phyloP scores from a whole-genome alignment of 768 basidiomycete species.

The Lentinula guzmanii region DNA sequence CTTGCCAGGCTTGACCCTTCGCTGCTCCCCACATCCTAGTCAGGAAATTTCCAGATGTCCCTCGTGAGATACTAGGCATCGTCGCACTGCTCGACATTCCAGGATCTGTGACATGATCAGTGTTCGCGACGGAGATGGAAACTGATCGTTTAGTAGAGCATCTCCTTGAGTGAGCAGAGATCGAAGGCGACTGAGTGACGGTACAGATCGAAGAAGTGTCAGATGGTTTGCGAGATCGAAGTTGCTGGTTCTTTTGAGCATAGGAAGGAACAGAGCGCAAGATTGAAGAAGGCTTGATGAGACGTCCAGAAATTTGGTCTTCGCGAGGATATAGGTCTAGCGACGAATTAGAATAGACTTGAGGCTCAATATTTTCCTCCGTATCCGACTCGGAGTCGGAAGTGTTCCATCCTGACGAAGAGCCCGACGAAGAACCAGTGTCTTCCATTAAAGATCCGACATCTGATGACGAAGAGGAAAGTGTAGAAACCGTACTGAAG shows the following conservation, averaged over 20 bases:
- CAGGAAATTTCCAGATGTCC: conserved; percentile 45
- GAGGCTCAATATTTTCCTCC: conserved; percentile 27
- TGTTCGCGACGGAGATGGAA: conserved; percentile 13
- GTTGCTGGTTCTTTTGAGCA: conserved; percentile 25
- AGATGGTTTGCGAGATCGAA: conserved; percentile 35
- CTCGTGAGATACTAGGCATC: conserved; percentile 27
- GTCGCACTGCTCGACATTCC: conserved; percentile 28
- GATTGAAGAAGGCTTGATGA: conserved; percentile 36
- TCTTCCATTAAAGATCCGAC: conserved; percentile 62
- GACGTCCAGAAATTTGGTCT: neutral
- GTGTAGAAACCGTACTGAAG: conserved; percentile 32
- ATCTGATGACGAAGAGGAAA: conserved; percentile 46
- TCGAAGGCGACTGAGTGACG: conserved; percentile 25
- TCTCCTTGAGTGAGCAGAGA: conserved; percentile 7
- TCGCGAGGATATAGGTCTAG: neutral
- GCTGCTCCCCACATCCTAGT: conserved; percentile 75
- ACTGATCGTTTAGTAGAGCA: conserved; percentile 18
- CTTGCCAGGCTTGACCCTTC: conserved; percentile 23
- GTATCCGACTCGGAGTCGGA: conserved; percentile 49
- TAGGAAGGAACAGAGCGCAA: conserved; percentile 42
- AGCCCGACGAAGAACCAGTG: conserved; percentile 49
- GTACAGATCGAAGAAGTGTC: conserved; percentile 49
- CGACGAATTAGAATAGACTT: conserved; percentile 22
- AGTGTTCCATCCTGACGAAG: conserved; percentile 45
- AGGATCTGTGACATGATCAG: neutral